Evolutionary conservation across 768 basidiomycete species (phyloP), one percentile per base, ranked within the genome.

Genomic region (Tremella fuciformis): DNA sequence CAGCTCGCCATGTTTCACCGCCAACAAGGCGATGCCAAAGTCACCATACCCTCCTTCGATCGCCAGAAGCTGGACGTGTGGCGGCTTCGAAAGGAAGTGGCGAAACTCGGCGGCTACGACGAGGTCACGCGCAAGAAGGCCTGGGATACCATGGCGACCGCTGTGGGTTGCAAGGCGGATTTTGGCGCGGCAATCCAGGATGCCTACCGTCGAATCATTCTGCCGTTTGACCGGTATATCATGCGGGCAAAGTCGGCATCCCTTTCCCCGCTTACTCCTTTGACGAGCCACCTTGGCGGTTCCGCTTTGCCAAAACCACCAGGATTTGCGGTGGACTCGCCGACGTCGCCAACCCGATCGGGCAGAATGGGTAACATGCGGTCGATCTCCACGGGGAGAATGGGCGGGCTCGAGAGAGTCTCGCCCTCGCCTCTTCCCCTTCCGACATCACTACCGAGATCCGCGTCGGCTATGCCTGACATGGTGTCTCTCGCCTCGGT

Each of bases 1-100:
- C 91, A 96, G 78, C 83, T 99, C 50, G 93, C 93, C 78, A 88
- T 90, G 67, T 99, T 88, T 77, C 96, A 98, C 79, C 87, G 89
- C 69, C 93, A 97, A 76, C 91, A 93, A 79, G 91, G 91, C 49
- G 91, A 91, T 75, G 82, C 85, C 60, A 85, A 88, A 64, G 86
- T 97, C 22, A 86, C 86, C n/a, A 87, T 97, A 34, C 96, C 96
- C 58, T 88, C 88, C 29, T 90, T 99, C 75, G 91, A 91, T 77
- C 86, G 90, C 77, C 89, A 90, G 72, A 83, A 91, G 1, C 80
- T 99, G 53, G 96, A 99, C 80, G 81, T 99, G 16, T 98, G 91
- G 90, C 83, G 87, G 58, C 79, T 99, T 62, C 82, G 92, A 58
- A 94, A 89, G 77, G 92, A 94, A 76, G 94, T 97, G 24, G 85